Base-by-base conservation (phyloP, 768 basidiomycete species). In the Hortiboletus flavorubellus region DNA sequence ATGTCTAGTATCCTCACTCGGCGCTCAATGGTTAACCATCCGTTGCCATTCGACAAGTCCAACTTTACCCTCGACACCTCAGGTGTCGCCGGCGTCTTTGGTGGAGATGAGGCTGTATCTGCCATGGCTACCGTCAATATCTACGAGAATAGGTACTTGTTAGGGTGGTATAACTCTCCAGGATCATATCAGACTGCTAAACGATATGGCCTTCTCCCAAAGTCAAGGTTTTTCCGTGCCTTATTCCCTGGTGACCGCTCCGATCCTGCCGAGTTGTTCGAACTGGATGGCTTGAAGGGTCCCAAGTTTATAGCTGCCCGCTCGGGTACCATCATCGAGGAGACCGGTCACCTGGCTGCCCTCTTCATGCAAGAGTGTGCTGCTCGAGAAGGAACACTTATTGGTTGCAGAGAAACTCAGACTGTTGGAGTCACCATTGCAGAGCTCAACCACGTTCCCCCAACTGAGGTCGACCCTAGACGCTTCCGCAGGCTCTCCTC, bases 91-190 rank as follows among this genome's bases (percentile, higher is more conserved):
- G 73, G 74, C 14, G 66, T 75, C 46, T 66, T 74, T 34, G 73
- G 73, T 31, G 73, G 73, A 10, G 73, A 74, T 12, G 73, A 74
- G 38, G 73, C 73, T 8, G 64, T 75, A 5, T 66, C 74, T 1
- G 71, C 74, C 23, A 74, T 75, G 69, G 66, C 68, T 1, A 72
- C 72, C 2, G 66, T 75, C 14, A 73, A 74, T 46, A 53, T 75
- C 16, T 71, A 66, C 51, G 61, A 65, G 49, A 64, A 65, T 8
- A 67, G 71, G 44, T 65, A 56, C 29, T 74, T 64, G 69, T 38
- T 75, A 15, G 73, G 73, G 6, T 75, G 72, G 69, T 75, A 74
- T 37, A 74, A 75, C 38, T 60, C 74, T 11, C 73, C 73, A 5
- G 73, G 73, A 14, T 71, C 73, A 12, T 73, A 71, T 51, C 54